Conservation (phyloP, 2,329 filamentous ascomycete species). For the Ceratocystis alfenasii region DNA sequence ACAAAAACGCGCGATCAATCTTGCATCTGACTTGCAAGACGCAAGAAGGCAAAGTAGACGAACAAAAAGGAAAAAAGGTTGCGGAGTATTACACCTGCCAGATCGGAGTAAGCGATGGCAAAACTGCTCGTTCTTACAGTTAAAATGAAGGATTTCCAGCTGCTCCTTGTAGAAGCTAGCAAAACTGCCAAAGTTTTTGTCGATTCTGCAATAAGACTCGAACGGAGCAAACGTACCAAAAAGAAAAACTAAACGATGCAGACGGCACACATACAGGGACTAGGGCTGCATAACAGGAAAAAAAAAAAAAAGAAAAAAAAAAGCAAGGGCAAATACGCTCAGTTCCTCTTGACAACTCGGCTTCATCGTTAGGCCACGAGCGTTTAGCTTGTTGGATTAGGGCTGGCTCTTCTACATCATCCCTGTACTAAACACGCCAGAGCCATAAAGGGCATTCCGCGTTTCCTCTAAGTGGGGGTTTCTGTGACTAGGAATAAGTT, state of each 20-base stretch:
- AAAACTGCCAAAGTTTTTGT: background rate
- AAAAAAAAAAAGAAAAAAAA: background rate
- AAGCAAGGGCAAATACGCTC: background rate
- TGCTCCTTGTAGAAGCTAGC: background rate
- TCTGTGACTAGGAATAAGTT: constrained; percentile 5
- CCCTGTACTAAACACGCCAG: background rate
- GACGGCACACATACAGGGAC: background rate
- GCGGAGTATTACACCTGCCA: background rate
- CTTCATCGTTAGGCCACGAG: background rate
- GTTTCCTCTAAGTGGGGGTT: constrained; percentile 8
- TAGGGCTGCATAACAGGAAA: background rate
- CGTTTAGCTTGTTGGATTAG: background rate
- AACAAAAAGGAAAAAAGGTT: background rate
- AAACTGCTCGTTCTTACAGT: background rate
- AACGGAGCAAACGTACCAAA: background rate
- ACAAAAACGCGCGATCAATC: background rate
- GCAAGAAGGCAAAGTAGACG: background rate
- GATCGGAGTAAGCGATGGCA: constrained; percentile 1
- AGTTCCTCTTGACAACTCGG: constrained; percentile 6
- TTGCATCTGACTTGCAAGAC: background rate
- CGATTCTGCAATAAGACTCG: background rate
- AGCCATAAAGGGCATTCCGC: constrained; percentile 10
- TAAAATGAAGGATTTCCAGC: constrained; percentile 7
- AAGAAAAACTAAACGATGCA: background rate
- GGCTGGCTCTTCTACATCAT: background rate